Percentiles rank a stretch among this genome's conserved stretches.
These are phyloP conservation scores for Hanseniaspora thailandica DNA, from an alignment of 805 yeast genomes.

Conservation along the genomic window DNA sequence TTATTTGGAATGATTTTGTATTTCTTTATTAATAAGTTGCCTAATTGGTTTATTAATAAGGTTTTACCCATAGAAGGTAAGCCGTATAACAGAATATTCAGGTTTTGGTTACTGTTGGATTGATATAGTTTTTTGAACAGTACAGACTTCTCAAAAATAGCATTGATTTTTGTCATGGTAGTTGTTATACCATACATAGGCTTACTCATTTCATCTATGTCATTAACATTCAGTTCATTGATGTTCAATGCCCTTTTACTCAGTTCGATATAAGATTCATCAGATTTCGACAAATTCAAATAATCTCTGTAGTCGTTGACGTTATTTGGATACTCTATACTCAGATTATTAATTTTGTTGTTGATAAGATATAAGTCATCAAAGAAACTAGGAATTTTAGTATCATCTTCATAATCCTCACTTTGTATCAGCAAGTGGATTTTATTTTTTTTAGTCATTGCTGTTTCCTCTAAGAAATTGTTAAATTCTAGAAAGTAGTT, in stretches of 20 bases:
- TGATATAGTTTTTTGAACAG: neutral
- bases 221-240: neutral
- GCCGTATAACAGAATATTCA: slow-evolving; percentile 4
- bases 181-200: slow-evolving; percentile 4
- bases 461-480: neutral
- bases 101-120: neutral
- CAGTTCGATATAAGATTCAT: neutral
- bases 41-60: neutral
- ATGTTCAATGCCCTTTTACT: neutral
- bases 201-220: neutral
- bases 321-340: neutral
- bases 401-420: neutral
- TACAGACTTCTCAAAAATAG: neutral
- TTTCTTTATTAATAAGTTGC: neutral
- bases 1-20: neutral
- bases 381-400: slow-evolving; percentile 1
- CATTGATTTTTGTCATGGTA: neutral
- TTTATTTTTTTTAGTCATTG: neutral
- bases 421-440: neutral
- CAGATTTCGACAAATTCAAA: neutral
- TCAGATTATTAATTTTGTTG: neutral
- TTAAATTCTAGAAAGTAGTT: neutral
- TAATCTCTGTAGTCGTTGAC: slow-evolving; percentile 8
- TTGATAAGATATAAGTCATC: neutral
- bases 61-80: slow-evolving; percentile 11